Evolutionary conservation across 176 grass and related monocot genomes (phyloP).

Genomic region (Oryza punctata): DNA sequence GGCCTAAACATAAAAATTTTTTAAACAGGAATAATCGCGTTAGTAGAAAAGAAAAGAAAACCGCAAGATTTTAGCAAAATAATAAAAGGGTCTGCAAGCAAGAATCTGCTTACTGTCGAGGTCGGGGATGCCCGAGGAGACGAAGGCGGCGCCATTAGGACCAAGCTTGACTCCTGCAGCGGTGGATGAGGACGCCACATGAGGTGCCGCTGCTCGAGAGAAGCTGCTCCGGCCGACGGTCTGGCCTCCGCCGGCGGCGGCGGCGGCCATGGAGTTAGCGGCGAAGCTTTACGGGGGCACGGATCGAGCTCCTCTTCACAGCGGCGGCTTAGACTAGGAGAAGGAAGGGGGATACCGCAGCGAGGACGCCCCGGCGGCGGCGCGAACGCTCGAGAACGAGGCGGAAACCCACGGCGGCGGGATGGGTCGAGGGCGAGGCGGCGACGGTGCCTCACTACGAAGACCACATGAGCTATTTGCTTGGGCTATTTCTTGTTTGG

Average conservation of each 20-base stretch:
- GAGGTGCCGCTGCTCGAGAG: slow-evolving; percentile 45
- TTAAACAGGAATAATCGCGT: neutral
- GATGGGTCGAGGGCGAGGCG: too few relatives aligned
- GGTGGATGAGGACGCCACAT: slow-evolving; percentile 20
- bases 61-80: neutral
- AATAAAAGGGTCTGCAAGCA: neutral
- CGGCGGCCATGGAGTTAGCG: slow-evolving; percentile 32
- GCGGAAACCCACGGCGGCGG: too few relatives aligned
- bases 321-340: too few relatives aligned
- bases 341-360: too few relatives aligned
- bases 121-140: slow-evolving; percentile 90
- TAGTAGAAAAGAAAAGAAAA: neutral
- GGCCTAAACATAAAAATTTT: neutral
- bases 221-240: slow-evolving; percentile 68
- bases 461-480: too few relatives aligned
- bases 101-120: slow-evolving; percentile 64
- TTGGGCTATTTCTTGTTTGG: too few relatives aligned
- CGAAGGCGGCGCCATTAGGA: slow-evolving; percentile 54
- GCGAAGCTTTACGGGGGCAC: neutral
- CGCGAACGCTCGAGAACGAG: too few relatives aligned
- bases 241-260: slow-evolving; percentile 21
- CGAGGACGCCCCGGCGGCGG: too few relatives aligned
- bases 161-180: slow-evolving; percentile 64
- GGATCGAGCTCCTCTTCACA: too few relatives aligned
- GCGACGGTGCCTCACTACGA: too few relatives aligned